phyloP scores from a whole-genome alignment of 1,284 basidiomycete genomes.

The Tylopilus sp. region DNA sequence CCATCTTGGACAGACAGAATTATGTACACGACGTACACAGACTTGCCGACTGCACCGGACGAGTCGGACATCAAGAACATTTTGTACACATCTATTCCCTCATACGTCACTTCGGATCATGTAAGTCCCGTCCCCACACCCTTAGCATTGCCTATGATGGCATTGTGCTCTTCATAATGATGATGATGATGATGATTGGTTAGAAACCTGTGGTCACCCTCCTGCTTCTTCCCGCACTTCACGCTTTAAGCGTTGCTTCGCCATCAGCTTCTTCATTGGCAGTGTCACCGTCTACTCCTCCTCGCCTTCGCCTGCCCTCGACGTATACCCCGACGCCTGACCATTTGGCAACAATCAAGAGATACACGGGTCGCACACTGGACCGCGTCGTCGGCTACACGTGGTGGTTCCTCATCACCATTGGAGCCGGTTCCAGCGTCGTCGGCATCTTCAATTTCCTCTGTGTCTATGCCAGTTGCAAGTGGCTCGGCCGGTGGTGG shows the following conservation, averaged over 20 bases:
- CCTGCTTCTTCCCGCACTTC: conserved; percentile 26
- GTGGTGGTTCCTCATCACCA: conserved; percentile 69
- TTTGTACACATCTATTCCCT: conserved; percentile 71
- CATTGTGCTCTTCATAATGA: conserved; percentile 1
- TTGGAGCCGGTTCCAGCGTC: conserved; percentile 71
- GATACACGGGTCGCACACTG: conserved; percentile 56
- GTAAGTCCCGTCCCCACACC: conserved; percentile 36
- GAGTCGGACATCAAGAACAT: conserved; percentile 58
- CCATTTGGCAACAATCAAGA: conserved; percentile 52
- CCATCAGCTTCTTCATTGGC: conserved; percentile 2
- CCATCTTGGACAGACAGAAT: conserved; percentile 97
- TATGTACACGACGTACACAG: conserved; percentile 79
- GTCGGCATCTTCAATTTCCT: conserved; percentile 68
- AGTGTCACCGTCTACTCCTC: conserved; percentile 25
- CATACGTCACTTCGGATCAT: conserved; percentile 76
- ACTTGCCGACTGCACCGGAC: conserved; percentile 51
- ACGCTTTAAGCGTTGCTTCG: conserved; percentile 6
- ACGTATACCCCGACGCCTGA: conserved; percentile 51
- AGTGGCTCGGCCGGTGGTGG: conserved; percentile 43
- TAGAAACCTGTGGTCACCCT: conserved; percentile 50
- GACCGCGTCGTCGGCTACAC: conserved; percentile 71
- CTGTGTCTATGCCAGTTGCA: conserved; percentile 55
- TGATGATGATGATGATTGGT: neutral
- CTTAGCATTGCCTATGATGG: neutral
- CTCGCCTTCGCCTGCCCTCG: conserved; percentile 49